These are phyloP conservation scores for Mycena crocata DNA, from an alignment of 768 basidiomycete species.

Conservation along the genomic window DNA sequence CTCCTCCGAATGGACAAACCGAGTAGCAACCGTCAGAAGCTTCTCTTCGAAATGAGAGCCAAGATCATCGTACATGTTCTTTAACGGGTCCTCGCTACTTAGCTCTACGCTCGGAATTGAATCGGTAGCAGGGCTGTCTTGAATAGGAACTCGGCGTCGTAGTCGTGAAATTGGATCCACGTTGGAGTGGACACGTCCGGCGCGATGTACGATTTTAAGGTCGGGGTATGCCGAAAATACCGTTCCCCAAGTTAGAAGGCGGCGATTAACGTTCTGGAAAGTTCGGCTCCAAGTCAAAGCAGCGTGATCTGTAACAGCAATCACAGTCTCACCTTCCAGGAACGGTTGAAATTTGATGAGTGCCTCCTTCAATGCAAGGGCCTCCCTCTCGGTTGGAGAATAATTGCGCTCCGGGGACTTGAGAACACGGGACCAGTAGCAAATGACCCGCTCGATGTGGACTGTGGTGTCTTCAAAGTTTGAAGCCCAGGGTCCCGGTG, in stretches of 20 bases:
- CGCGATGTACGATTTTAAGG: slow-evolving; percentile 45
- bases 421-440: background rate
- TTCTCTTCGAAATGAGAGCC: slow-evolving; percentile 41
- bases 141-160: slow-evolving; percentile 29
- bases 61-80: slow-evolving; percentile 41
- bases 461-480: background rate
- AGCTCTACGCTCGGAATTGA: slow-evolving; percentile 6
- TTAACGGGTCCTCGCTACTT: slow-evolving; percentile 34
- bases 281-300: slow-evolving; percentile 39
- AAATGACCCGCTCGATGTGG: background rate
- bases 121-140: slow-evolving; percentile 31
- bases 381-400: background rate
- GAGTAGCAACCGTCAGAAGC: slow-evolving; percentile 33
- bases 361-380: background rate
- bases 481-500: background rate
- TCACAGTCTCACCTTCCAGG: slow-evolving; percentile 47
- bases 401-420: slow-evolving; percentile 2
- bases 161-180: slow-evolving; percentile 39
- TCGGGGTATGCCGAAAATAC: slow-evolving; percentile 46
- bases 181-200: slow-evolving; percentile 49
- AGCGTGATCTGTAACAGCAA: slow-evolving; percentile 40
- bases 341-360: slow-evolving; percentile 48
- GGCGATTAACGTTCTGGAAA: slow-evolving; percentile 38
- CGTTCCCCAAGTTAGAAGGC: slow-evolving; percentile 45
- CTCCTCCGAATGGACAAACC: slow-evolving; percentile 20